These are phyloP conservation scores for Aspergillus asperescens DNA, from an alignment of 495 filamentous ascomycete species.

Conservation along the genomic window DNA sequence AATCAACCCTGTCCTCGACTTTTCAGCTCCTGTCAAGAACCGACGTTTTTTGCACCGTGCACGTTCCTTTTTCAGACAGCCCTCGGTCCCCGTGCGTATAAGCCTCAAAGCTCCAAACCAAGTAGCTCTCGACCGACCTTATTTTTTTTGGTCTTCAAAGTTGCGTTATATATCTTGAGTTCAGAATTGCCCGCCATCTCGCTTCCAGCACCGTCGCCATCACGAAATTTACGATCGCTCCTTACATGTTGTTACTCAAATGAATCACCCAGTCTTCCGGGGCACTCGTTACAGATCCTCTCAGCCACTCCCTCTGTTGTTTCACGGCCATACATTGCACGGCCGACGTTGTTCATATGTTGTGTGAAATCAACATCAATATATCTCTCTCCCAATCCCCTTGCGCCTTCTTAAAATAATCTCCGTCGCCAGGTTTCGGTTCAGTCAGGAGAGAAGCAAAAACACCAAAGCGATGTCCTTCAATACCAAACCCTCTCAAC, in stretches of 20 bases:
- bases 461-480: slow-evolving; percentile 15
- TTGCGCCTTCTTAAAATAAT: background rate
- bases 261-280: slow-evolving; percentile 1
- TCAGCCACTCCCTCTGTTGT: slow-evolving; percentile 7
- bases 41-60: slow-evolving; percentile 3
- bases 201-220: background rate
- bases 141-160: background rate
- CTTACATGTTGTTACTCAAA: background rate
- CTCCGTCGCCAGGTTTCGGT: background rate
- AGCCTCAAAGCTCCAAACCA: background rate
- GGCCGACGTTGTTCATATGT: slow-evolving; percentile 1
- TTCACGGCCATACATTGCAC: slow-evolving; percentile 5
- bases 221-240: slow-evolving; percentile 1
- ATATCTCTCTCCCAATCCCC: background rate
- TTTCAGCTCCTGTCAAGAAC: background rate
- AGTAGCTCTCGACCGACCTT: background rate
- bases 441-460: background rate
- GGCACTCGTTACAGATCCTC: background rate
- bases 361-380: background rate
- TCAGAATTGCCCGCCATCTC: background rate
- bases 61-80: slow-evolving; percentile 8
- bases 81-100: background rate
- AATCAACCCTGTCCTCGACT: background rate
- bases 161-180: background rate
- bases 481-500: slow-evolving; percentile 16